These are phyloP conservation scores for Brasenia schreberi DNA, from an alignment of 164 flowering plant species.

Conservation along the genomic window DNA sequence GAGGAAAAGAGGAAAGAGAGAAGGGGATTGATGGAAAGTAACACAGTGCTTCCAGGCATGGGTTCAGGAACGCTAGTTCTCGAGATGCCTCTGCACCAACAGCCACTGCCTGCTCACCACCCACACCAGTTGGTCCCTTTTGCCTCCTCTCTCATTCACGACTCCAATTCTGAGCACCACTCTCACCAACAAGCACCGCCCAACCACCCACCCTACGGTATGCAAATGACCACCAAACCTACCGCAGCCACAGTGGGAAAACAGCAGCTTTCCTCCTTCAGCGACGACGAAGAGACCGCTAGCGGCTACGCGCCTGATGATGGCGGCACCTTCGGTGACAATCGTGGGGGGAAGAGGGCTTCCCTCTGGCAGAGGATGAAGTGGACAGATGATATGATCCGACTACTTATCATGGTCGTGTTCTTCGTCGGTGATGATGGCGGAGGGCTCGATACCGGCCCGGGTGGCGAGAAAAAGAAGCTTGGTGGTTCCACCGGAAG, in stretches of 20 bases:
- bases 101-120: slow-evolving; percentile 4
- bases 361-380: slow-evolving; percentile 75
- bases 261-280: not conserved
- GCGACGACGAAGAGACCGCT: not conserved
- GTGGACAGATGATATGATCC: slow-evolving; percentile 78
- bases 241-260: not conserved
- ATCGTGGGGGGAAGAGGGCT: slow-evolving; percentile 37
- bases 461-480: slow-evolving; percentile 13
- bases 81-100: slow-evolving; percentile 20
- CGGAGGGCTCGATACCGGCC: slow-evolving; percentile 27
- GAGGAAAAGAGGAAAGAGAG: too few species aligned
- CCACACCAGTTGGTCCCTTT: slow-evolving; percentile 5
- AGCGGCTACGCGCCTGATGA: not conserved
- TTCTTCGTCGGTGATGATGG: slow-evolving; percentile 41
- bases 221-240: not conserved
- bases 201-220: slow-evolving; percentile 6
- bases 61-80: slow-evolving; percentile 17
- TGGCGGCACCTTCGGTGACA: slow-evolving; percentile 16
- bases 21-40: too few species aligned
- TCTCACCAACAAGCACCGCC: slow-evolving; percentile 3
- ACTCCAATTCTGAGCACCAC: not conserved
- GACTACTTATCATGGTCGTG: slow-evolving; percentile 40
- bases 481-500: slow-evolving; percentile 10
- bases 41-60: slow-evolving; percentile 1
- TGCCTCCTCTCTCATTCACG: not conserved